These are phyloP conservation scores for Curvularia lunata DNA, from an alignment of 2,329 filamentous ascomycete species.

Conservation along the genomic window DNA sequence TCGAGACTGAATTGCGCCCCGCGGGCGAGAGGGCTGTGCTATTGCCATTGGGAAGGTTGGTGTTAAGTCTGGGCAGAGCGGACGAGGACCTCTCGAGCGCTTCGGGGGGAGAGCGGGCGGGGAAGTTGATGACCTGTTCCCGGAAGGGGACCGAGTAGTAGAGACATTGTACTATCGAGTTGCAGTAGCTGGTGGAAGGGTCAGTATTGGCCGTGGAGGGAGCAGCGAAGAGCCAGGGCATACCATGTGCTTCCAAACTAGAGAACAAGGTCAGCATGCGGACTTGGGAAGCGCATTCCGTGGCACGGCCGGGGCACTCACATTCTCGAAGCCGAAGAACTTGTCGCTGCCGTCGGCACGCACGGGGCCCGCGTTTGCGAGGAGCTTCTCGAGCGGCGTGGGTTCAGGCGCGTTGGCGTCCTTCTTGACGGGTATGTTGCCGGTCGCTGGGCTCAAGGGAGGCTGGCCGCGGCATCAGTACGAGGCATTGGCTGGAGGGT, in stretches of 20 bases:
- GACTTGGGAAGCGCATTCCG: constrained; percentile 10
- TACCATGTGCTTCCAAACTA: constrained; percentile 99
- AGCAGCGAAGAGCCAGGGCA: constrained; percentile 27
- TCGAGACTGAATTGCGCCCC: constrained; percentile 52
- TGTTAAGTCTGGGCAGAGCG: constrained; percentile 48
- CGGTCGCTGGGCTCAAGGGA: constrained; percentile 55
- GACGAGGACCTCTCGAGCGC: constrained; percentile 65
- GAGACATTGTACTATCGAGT: constrained; percentile 95
- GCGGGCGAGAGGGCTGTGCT: constrained; percentile 61
- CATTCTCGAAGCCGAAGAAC: constrained; percentile 98
- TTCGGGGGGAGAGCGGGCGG: constrained; percentile 72
- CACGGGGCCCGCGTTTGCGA: constrained; percentile 82
- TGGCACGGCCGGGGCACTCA: constrained; percentile 58
- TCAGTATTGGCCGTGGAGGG: constrained; percentile 18
- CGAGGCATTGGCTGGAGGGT: constrained; percentile 27
- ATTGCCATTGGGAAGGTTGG: constrained; percentile 46
- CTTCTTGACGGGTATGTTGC: constrained; percentile 61
- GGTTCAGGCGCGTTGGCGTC: constrained; percentile 63
- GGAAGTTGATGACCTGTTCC: constrained; percentile 92
- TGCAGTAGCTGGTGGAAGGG: constrained; percentile 77
- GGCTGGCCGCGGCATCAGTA: constrained; percentile 47
- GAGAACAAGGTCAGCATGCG: constrained; percentile 29
- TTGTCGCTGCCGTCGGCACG: constrained; percentile 92
- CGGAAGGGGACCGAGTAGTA: constrained; percentile 96
- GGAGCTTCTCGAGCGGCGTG: constrained; percentile 73